A percentile compares a stretch with the other conserved stretches of the same genome.
Conservation (phyloP, 805 yeast species). For the Candida sanyiensis region DNA sequence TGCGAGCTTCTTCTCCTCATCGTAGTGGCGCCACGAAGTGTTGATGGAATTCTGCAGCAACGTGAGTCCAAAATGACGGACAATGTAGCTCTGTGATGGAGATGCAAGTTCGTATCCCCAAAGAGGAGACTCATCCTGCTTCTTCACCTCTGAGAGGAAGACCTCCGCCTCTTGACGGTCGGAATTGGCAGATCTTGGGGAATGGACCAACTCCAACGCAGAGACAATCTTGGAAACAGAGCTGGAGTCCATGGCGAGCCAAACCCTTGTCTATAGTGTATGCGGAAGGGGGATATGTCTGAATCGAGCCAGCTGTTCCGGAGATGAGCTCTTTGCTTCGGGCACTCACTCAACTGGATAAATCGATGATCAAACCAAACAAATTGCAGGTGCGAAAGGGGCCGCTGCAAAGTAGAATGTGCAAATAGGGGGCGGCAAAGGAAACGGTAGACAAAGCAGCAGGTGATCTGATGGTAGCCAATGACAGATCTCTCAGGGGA, state of each 20-base stretch:
- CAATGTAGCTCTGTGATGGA: conserved; percentile 57
- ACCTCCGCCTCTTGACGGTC: conserved; percentile 52
- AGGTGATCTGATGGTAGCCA: too few relatives aligned
- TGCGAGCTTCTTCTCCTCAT: conserved; percentile 53
- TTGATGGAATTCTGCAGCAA: conserved; percentile 69
- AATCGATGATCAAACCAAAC: too few relatives aligned
- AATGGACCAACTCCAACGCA: conserved; percentile 73
- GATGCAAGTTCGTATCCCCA: conserved; percentile 88
- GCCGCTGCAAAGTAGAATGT: not conserved
- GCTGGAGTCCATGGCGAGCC: conserved; percentile 59
- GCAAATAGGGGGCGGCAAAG: not conserved
- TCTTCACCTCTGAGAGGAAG: conserved; percentile 72
- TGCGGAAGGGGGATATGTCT: too few relatives aligned
- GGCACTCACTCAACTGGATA: too few relatives aligned
- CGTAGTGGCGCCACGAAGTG: conserved; percentile 47
- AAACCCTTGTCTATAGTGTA: too few relatives aligned
- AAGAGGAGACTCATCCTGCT: conserved; percentile 76
- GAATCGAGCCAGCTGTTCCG: too few relatives aligned
- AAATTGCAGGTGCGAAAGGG: not conserved
- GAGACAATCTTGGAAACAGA: conserved; percentile 70
- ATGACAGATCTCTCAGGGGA: too few relatives aligned
- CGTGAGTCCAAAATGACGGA: conserved; percentile 86
- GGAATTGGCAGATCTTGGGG: conserved; percentile 54
- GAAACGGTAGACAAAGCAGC: not conserved
- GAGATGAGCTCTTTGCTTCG: too few relatives aligned